Percentiles rank a stretch among this genome's conserved stretches.
phyloP scores from a whole-genome alignment of 1,284 basidiomycete species.

The Xerocomus amazonicus region DNA sequence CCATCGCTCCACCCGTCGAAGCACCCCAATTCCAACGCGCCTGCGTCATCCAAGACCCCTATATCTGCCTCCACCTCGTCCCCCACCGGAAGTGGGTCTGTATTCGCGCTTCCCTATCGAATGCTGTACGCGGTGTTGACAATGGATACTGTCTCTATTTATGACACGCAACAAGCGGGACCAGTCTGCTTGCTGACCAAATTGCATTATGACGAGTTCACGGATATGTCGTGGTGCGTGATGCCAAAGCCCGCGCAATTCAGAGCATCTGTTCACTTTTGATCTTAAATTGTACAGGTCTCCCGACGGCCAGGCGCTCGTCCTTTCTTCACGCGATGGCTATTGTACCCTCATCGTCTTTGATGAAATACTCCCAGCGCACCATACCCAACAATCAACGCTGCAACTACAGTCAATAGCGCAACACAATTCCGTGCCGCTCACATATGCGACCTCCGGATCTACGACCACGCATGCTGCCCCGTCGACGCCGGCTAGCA shows the following conservation, averaged over 20 bases:
- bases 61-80: constrained; percentile 37
- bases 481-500: constrained; percentile 40
- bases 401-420: constrained; percentile 86
- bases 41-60: constrained; percentile 44
- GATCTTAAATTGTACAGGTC: constrained; percentile 58
- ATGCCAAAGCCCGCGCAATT: background rate
- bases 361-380: constrained; percentile 83
- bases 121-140: constrained; percentile 97
- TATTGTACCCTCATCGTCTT: constrained; percentile 95
- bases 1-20: constrained; percentile 49
- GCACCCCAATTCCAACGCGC: constrained; percentile 52
- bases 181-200: constrained; percentile 93
- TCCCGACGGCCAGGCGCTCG: constrained; percentile 89
- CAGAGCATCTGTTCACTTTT: constrained; percentile 5
- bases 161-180: constrained; percentile 95
- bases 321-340: constrained; percentile 91
- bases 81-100: constrained; percentile 40
- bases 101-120: constrained; percentile 90
- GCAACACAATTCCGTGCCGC: constrained; percentile 70
- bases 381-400: constrained; percentile 85
- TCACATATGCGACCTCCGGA: constrained; percentile 36
- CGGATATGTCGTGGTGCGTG: constrained; percentile 91
- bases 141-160: constrained; percentile 93
- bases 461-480: constrained; percentile 13
- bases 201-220: constrained; percentile 96